These are phyloP conservation scores for Daldinia vernicosa DNA, from an alignment of 495 filamentous ascomycete species.

Conservation along the genomic window DNA sequence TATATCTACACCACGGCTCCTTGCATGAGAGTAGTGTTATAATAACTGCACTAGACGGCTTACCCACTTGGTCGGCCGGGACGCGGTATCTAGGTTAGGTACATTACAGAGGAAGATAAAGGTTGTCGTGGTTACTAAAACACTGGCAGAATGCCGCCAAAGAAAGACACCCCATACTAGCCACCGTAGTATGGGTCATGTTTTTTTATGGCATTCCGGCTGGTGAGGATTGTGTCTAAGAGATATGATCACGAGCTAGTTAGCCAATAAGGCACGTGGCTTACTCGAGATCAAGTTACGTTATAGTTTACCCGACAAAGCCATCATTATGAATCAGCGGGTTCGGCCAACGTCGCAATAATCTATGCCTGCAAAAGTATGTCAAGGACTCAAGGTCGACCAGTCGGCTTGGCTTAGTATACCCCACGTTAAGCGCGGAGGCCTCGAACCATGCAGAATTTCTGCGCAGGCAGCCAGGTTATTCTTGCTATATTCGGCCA, in stretches of 20 bases:
- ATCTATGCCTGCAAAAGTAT: slow-evolving; percentile 8
- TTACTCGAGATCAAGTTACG: slow-evolving; percentile 26
- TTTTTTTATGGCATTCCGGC: too few relatives aligned
- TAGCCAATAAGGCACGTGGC: slow-evolving; percentile 15
- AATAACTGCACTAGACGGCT: slow-evolving; percentile 16
- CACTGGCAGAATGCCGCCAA: neutral
- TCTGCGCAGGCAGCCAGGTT: slow-evolving; percentile 27
- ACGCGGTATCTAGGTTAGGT: slow-evolving; percentile 11
- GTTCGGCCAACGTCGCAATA: slow-evolving; percentile 34
- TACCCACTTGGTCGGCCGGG: neutral
- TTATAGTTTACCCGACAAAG: slow-evolving; percentile 29
- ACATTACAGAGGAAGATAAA: slow-evolving; percentile 5
- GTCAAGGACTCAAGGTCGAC: slow-evolving; percentile 11
- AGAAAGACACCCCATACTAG: too few relatives aligned
- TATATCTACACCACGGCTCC: slow-evolving; percentile 3
- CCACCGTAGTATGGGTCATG: too few relatives aligned
- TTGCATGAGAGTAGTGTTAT: slow-evolving; percentile 11
- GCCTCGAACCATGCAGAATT: slow-evolving; percentile 25
- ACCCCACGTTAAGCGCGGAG: slow-evolving; percentile 31
- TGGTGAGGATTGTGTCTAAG: neutral
- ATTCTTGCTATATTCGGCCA: slow-evolving; percentile 36
- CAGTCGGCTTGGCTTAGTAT: slow-evolving; percentile 22
- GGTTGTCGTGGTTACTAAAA: neutral
- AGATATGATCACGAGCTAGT: neutral
- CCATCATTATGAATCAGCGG: slow-evolving; percentile 34